Evolutionary conservation across 257 asterid genomes (phyloP).

Genomic region (Fraxinus quadrangulata): DNA sequence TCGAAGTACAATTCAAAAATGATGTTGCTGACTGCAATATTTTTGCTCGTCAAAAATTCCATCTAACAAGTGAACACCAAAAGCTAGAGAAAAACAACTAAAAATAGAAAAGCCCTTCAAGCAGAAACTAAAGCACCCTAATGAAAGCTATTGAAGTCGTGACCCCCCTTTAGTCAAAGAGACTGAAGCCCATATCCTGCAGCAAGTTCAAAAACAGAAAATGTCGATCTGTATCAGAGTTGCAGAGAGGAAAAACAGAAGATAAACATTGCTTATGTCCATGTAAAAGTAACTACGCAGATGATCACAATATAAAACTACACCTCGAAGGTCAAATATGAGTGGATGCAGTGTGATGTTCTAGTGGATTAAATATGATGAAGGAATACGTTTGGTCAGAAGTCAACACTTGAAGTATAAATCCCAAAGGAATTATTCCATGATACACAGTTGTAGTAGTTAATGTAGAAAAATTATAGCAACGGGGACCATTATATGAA

Average conservation of each 20-base stretch:
- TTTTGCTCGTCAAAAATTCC: not conserved
- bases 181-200: slow-evolving; percentile 40
- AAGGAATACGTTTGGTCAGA: not conserved
- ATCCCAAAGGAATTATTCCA: not conserved
- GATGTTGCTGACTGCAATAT: not conserved
- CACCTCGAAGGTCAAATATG: not conserved
- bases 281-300: too few species aligned
- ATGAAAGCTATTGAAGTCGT: not conserved
- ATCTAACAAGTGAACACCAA: not conserved
- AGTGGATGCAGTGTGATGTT: not conserved
- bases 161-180: slow-evolving; percentile 27
- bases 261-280: not conserved
- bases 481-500: not conserved
- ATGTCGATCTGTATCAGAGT: not conserved
- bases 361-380: not conserved
- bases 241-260: not conserved
- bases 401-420: not conserved
- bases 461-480: not conserved
- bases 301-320: not conserved
- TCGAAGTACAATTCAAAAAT: slow-evolving; percentile 12
- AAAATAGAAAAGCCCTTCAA: not conserved
- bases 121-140: slow-evolving; percentile 11
- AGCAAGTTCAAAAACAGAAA: slow-evolving; percentile 10
- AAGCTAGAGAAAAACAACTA: not conserved
- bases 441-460: not conserved